These are phyloP conservation scores for Spathaspora sp. DNA, from an alignment of 805 yeast genomes.

Conservation along the genomic window DNA sequence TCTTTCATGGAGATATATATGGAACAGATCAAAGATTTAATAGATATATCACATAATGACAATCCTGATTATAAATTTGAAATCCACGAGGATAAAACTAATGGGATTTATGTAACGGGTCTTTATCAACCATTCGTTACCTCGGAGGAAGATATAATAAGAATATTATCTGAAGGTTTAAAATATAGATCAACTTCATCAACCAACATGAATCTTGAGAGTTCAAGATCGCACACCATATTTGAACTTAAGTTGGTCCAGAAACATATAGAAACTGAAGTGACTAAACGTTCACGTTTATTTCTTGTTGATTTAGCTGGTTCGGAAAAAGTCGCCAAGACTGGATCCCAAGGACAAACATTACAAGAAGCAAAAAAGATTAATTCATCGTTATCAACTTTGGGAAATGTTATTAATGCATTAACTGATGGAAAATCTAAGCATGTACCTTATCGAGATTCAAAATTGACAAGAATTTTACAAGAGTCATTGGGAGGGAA, in stretches of 20 bases:
- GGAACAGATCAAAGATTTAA: constrained; percentile 71
- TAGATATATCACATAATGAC: constrained; percentile 28
- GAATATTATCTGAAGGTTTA: constrained; percentile 57
- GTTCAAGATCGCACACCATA: constrained; percentile 79
- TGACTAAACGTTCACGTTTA: constrained; percentile 58
- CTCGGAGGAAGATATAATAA: constrained; percentile 53
- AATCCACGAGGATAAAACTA: constrained; percentile 59
- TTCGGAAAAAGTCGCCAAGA: constrained; percentile 72
- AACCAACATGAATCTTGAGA: constrained; percentile 68
- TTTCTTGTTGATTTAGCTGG: constrained; percentile 86
- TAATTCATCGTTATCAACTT: constrained; percentile 69
- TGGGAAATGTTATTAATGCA: constrained; percentile 79
- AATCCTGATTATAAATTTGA: constrained; percentile 30
- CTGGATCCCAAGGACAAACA: constrained; percentile 70
- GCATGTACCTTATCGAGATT: constrained; percentile 84
- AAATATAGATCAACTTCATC: constrained; percentile 51
- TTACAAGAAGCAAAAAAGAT: constrained; percentile 83
- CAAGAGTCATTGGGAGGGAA: constrained; percentile 86
- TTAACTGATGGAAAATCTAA: constrained; percentile 65
- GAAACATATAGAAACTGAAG: constrained; percentile 50
- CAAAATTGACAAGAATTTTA: constrained; percentile 68
- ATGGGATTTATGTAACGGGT: constrained; percentile 72
- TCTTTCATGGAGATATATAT: constrained; percentile 79
- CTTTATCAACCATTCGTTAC: constrained; percentile 60
- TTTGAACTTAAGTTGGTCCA: constrained; percentile 68